phyloP scores from a whole-genome alignment of 169 alveolate species.

The Plasmodium knowlesi region DNA sequence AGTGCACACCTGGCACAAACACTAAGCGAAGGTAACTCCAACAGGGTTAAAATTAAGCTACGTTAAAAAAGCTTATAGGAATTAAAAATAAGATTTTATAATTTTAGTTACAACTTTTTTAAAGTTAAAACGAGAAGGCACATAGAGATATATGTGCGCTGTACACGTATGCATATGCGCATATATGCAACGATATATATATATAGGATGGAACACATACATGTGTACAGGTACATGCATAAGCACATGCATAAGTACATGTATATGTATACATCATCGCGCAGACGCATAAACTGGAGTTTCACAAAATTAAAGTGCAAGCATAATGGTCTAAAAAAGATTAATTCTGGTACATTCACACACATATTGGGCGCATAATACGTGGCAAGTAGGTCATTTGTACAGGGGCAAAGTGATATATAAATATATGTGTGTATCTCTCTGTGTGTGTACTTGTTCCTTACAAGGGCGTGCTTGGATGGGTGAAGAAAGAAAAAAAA shows the following conservation, averaged over 20 bases:
- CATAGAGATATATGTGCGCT: neutral
- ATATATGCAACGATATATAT: conserved; percentile 1
- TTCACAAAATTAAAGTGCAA: conserved; percentile 44
- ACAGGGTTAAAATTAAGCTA: neutral
- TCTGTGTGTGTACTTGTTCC: neutral
- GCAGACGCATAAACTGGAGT: conserved; percentile 7
- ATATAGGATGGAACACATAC: neutral
- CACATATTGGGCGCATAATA: conserved; percentile 11
- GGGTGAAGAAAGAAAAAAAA: neutral
- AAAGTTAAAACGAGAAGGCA: neutral
- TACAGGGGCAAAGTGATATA: neutral
- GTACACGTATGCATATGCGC: neutral
- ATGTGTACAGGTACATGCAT: neutral
- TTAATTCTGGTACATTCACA: conserved; percentile 13
- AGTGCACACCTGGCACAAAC: neutral
- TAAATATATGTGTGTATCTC: neutral
- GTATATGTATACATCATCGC: neutral
- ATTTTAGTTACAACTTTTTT: conserved; percentile 17
- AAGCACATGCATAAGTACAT: neutral
- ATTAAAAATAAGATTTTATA: conserved; percentile 33
- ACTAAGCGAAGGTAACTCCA: neutral
- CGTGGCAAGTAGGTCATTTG: neutral
- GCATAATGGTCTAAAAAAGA: conserved; percentile 1
- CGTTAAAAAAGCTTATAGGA: conserved; percentile 7
- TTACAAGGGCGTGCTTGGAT: neutral